phyloP scores from a whole-genome alignment of 352 stramenopile genomes.

The Pythium chondricola region DNA sequence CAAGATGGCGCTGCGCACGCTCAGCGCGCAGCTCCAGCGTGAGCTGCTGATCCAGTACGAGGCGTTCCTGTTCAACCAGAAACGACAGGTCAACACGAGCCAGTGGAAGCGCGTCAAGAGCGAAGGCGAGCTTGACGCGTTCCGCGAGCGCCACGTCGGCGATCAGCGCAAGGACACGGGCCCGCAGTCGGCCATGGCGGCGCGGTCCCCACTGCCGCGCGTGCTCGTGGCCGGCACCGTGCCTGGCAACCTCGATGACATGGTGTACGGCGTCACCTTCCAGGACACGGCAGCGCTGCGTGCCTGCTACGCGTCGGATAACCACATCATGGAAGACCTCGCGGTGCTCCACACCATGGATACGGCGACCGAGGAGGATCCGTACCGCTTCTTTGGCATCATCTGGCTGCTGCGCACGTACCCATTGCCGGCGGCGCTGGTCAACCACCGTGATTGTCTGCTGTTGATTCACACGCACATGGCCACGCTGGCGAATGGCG shows the following conservation, averaged over 20 bases:
- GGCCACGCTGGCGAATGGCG: background rate
- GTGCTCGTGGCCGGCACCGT: background rate
- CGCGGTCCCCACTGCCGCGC: background rate
- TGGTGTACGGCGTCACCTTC: slow-evolving; percentile 4
- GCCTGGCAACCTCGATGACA: slow-evolving; percentile 11
- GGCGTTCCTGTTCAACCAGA: slow-evolving; percentile 22
- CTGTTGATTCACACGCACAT: background rate
- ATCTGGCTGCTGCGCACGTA: slow-evolving; percentile 23
- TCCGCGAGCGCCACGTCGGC: slow-evolving; percentile 20
- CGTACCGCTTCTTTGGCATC: slow-evolving; percentile 38
- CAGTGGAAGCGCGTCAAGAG: slow-evolving; percentile 27
- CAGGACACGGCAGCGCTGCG: background rate
- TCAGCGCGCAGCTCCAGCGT: background rate
- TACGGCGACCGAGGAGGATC: slow-evolving; percentile 26
- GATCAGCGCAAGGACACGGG: background rate
- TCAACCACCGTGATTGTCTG: background rate
- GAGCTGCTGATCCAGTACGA: slow-evolving; percentile 34
- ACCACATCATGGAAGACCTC: background rate
- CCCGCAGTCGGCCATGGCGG: background rate
- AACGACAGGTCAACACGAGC: slow-evolving; percentile 17
- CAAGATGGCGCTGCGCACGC: background rate
- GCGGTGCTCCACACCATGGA: slow-evolving; percentile 31
- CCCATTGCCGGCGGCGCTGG: background rate
- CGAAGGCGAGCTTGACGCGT: slow-evolving; percentile 26
- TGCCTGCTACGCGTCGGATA: background rate